Evolutionary conservation across 176 grass and related monocot genomes (phyloP), one percentile per base, ranked within the genome.

Genomic region (Panicum miliaceum): DNA sequence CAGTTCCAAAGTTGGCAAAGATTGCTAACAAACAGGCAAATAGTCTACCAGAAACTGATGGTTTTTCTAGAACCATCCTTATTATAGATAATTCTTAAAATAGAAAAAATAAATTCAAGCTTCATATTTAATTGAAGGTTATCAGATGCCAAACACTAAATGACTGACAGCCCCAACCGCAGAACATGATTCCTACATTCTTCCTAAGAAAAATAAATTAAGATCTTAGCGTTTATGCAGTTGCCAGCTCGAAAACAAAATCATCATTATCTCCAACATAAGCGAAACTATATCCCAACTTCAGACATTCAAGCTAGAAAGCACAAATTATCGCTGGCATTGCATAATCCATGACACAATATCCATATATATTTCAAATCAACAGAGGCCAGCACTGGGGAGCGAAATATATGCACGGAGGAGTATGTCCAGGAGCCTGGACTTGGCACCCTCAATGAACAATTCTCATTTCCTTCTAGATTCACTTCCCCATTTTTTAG

Each of bases 71-170:
- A 64, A 46, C 38, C 60, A 19, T 20, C 18, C 4, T 19, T 10
- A 7, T 41, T 35, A 43, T 18, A 18, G 4, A 73, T 36, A 6
- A 66, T 2, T 22, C 38, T 45, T 36, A 22, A 74, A 67, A 63
- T 8, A 62, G 29, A 15, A 22, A 29, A 3, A n/a, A 59, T 19
- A 73, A 63, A 10, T 15, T 4, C 68, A 66, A 82, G 23, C 2
- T 45, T 54, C 35, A 45, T 43, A 42, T 12, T 75, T 16, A 4
- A n/a, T 59, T 58, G 1, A 71, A 45, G 52, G 25, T 27, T n/a
- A 61, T 23, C 25, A 19, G 25, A 58, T 88, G 36, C 13, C 65
- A 52, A 22, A 18, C 19, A 63, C n/a, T 62, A 41, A 71, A 85
- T 19, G 63, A 0, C 13, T 1, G 12, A 47, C 3, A 47, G 12